Evolutionary conservation across 2,329 filamentous ascomycete species (phyloP).

Genomic region (Pseudopithomyces maydicus): DNA sequence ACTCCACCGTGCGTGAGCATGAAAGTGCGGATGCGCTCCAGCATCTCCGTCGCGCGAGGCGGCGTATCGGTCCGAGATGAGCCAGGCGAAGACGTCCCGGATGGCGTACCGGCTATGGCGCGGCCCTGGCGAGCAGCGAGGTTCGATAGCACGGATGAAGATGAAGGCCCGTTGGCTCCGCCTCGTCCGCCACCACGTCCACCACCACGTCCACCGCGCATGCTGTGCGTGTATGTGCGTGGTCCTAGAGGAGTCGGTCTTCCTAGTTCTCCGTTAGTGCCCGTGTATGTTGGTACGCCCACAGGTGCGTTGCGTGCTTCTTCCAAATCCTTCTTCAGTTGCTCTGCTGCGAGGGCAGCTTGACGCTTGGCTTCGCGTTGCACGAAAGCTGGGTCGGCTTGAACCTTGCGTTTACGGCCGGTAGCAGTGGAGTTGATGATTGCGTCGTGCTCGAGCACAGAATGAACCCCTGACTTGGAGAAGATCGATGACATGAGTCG

Average conservation of each 20-base stretch:
- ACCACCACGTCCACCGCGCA: constrained; percentile 45
- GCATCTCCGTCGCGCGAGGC: constrained; percentile 48
- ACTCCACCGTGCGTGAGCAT: constrained; percentile 77
- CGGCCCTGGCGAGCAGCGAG: constrained; percentile 49
- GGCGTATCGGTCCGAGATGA: constrained; percentile 37
- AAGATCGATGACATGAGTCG: constrained; percentile 90
- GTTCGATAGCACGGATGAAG: constrained; percentile 50
- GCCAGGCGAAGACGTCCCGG: constrained; percentile 10
- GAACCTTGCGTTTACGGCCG: constrained; percentile 66
- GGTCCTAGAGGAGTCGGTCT: constrained; percentile 53
- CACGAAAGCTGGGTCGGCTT: constrained; percentile 78
- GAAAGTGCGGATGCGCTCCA: constrained; percentile 72
- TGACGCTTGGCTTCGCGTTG: constrained; percentile 81
- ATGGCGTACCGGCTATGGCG: constrained; percentile 10
- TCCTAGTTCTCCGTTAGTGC: constrained; percentile 77
- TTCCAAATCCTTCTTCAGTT: constrained; percentile 74
- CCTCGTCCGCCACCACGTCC: constrained; percentile 38
- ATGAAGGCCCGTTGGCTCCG: constrained; percentile 47
- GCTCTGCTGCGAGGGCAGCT: constrained; percentile 76
- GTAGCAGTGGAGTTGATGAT: constrained; percentile 63
- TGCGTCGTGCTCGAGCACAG: constrained; percentile 90
- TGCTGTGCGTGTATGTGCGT: constrained; percentile 27
- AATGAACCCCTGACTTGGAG: constrained; percentile 81
- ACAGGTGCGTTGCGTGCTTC: constrained; percentile 74
- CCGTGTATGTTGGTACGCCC: constrained; percentile 93